Evolutionary conservation across 495 filamentous ascomycete species (phyloP).

Genomic region (Barbatosphaeria neglecta): DNA sequence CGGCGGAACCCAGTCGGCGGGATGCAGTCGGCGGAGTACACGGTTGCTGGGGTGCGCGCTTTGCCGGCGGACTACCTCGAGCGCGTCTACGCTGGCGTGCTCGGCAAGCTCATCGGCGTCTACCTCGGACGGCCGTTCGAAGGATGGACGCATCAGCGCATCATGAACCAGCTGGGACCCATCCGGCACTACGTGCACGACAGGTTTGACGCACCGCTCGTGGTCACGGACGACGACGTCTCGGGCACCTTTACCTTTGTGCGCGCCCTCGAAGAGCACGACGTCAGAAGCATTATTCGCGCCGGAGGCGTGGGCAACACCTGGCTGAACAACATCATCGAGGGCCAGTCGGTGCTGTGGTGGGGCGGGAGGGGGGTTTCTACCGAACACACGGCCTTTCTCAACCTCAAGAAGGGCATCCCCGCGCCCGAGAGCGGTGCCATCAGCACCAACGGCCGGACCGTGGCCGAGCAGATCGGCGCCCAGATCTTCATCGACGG

Average conservation of each 20-base stretch:
- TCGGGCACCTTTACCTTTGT: constrained; percentile 20
- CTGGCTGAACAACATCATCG: constrained; percentile 19
- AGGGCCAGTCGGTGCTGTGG: constrained; percentile 16
- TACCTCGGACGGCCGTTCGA: constrained; percentile 21
- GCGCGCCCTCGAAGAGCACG: constrained; percentile 18
- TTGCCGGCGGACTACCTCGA: constrained; percentile 16
- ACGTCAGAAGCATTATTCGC: neutral
- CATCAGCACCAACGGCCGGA: constrained; percentile 11
- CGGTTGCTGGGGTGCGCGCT: neutral
- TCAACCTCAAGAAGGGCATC: constrained; percentile 17
- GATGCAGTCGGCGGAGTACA: neutral
- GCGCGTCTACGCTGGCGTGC: constrained; percentile 20
- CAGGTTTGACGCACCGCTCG: constrained; percentile 9
- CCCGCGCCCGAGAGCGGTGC: constrained; percentile 14
- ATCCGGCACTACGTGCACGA: constrained; percentile 20
- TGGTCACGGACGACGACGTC: constrained; percentile 20
- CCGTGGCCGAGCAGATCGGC: constrained; percentile 20
- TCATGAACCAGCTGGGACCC: constrained; percentile 13
- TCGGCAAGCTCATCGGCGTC: constrained; percentile 22
- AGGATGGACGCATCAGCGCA: constrained; percentile 20
- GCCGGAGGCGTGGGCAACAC: constrained; percentile 16
- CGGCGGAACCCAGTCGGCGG: too few species aligned
- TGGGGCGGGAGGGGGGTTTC: constrained; percentile 22
- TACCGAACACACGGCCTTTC: constrained; percentile 20
- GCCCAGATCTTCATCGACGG: constrained; percentile 22